phyloP scores from a whole-genome alignment of 768 basidiomycete genomes.

The Amanita fuliginea region DNA sequence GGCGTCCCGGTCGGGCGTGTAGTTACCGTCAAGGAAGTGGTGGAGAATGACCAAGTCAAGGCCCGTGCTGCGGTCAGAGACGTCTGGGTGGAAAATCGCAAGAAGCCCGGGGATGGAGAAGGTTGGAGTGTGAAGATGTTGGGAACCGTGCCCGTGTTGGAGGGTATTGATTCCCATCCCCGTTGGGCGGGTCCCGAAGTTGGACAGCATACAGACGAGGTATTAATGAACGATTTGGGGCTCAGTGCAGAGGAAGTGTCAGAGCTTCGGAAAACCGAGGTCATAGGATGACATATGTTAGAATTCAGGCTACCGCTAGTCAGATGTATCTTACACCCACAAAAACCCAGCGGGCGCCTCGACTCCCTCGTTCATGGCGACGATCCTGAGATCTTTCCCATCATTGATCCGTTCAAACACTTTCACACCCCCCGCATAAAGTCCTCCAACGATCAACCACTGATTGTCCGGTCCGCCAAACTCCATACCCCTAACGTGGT shows the following conservation, averaged over 20 bases:
- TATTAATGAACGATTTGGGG: constrained; percentile 33
- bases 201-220: constrained; percentile 46
- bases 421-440: constrained; percentile 53
- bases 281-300: constrained; percentile 31
- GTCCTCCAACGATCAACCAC: constrained; percentile 60
- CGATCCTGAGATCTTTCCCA: constrained; percentile 40
- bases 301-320: neutral
- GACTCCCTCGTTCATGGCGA: constrained; percentile 35
- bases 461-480: constrained; percentile 52
- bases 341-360: constrained; percentile 46
- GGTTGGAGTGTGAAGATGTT: constrained; percentile 62
- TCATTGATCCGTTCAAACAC: constrained; percentile 56
- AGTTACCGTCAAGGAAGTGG: constrained; percentile 49
- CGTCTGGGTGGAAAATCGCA: constrained; percentile 34
- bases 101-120: constrained; percentile 16
- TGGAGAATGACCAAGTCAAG: constrained; percentile 44
- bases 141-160: constrained; percentile 50
- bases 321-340: constrained; percentile 20
- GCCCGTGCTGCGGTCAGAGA: constrained; percentile 48
- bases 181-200: constrained; percentile 63
- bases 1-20: constrained; percentile 59
- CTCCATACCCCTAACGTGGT: constrained; percentile 57
- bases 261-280: constrained; percentile 25
- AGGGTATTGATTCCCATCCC: constrained; percentile 45
- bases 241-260: constrained; percentile 24